Conservation (phyloP, 768 basidiomycete genomes). For the Trametes sanguinea region DNA sequence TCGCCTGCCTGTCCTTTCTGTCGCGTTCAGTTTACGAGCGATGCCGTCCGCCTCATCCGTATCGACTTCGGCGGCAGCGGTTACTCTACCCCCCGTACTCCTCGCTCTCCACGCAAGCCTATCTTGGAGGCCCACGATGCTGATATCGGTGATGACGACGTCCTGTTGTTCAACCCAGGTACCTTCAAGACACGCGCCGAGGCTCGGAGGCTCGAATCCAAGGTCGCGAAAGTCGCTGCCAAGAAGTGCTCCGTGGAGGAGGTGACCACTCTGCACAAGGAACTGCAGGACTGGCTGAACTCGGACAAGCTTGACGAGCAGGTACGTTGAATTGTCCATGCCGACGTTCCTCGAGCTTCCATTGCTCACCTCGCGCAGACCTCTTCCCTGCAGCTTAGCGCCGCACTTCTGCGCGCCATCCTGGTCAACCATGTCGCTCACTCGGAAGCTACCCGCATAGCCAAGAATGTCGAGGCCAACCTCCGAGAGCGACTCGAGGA, state of each 20-base stretch:
- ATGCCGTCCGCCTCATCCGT: slow-evolving; percentile 74
- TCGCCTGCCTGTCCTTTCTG: slow-evolving; percentile 84
- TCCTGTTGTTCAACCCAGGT: slow-evolving; percentile 27
- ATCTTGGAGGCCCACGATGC: slow-evolving; percentile 49
- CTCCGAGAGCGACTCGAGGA: slow-evolving; percentile 70
- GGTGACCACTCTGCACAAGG: slow-evolving; percentile 73
- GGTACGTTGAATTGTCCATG: slow-evolving; percentile 43
- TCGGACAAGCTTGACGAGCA: slow-evolving; percentile 63
- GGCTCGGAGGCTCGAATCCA: slow-evolving; percentile 72
- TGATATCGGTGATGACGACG: slow-evolving; percentile 38
- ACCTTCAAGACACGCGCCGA: slow-evolving; percentile 44
- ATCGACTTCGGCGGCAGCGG: slow-evolving; percentile 67
- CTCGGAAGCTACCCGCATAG: slow-evolving; percentile 70
- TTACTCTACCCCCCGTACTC: slow-evolving; percentile 64
- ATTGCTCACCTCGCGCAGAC: slow-evolving; percentile 40
- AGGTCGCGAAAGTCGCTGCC: slow-evolving; percentile 73
- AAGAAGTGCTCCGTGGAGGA: slow-evolving; percentile 90
- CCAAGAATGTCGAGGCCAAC: slow-evolving; percentile 61
- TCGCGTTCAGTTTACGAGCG: slow-evolving; percentile 69
- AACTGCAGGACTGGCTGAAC: slow-evolving; percentile 75
- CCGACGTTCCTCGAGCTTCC: background rate
- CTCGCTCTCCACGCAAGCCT: slow-evolving; percentile 34
- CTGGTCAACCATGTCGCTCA: slow-evolving; percentile 81
- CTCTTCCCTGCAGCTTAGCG: slow-evolving; percentile 72
- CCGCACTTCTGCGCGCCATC: slow-evolving; percentile 78